phyloP scores from a whole-genome alignment of 2,329 filamentous ascomycete species.

The Neofusicoccum kwambonambiense region DNA sequence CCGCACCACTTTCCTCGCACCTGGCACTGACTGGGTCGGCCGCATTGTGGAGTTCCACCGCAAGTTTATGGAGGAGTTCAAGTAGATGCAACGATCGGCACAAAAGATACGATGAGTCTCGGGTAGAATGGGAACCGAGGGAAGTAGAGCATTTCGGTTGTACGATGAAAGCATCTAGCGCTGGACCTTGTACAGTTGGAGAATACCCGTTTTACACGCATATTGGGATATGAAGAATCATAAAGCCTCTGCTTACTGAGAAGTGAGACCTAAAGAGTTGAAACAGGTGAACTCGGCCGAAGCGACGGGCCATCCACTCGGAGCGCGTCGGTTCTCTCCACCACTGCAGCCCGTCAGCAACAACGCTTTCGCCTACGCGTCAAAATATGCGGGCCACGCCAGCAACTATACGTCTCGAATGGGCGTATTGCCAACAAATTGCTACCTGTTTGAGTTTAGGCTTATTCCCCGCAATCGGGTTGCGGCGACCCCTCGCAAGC shows the following conservation, averaged over 20 bases:
- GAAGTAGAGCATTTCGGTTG: neutral
- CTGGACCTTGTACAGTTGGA: slow-evolving; percentile 1
- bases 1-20: slow-evolving; percentile 93
- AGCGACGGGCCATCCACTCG: slow-evolving; percentile 5
- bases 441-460: neutral
- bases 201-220: neutral
- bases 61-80: slow-evolving; percentile 83
- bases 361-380: neutral
- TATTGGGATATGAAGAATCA: neutral
- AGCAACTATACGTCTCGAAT: neutral
- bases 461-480: neutral
- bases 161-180: neutral
- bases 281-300: slow-evolving; percentile 8
- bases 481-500: neutral
- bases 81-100: slow-evolving; percentile 21
- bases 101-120: neutral
- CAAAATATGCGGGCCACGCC: slow-evolving; percentile 4
- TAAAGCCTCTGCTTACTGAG: neutral
- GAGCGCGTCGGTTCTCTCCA: neutral
- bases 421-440: neutral
- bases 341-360: slow-evolving; percentile 13
- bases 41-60: slow-evolving; percentile 86
- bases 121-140: neutral
- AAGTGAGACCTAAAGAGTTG: neutral
- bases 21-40: slow-evolving; percentile 91